Evolutionary conservation across 352 stramenopile species (phyloP).

Genomic region (Phytophthora foliorum): DNA sequence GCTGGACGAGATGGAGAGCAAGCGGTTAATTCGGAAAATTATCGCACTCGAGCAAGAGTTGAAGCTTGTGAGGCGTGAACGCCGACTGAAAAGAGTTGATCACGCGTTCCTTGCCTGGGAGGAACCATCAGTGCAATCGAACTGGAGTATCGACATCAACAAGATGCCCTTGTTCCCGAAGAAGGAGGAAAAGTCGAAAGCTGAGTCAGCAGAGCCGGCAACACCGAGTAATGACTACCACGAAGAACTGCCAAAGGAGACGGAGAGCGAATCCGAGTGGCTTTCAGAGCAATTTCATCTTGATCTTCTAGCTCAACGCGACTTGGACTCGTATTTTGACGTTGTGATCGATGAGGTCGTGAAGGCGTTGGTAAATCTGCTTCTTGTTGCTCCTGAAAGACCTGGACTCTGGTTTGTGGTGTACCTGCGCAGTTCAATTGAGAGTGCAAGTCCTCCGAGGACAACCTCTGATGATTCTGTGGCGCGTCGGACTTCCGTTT

Average conservation of each 20-base stretch:
- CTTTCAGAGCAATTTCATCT: constrained; percentile 27
- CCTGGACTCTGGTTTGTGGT: constrained; percentile 58
- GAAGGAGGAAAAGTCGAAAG: background rate
- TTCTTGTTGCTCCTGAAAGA: constrained; percentile 48
- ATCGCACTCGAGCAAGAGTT: constrained; percentile 46
- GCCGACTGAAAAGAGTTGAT: constrained; percentile 43
- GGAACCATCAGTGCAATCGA: constrained; percentile 38
- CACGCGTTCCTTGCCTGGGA: constrained; percentile 52
- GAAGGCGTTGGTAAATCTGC: constrained; percentile 51
- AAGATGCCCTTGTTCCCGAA: constrained; percentile 39
- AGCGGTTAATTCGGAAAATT: constrained; percentile 56
- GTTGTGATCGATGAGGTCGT: constrained; percentile 48
- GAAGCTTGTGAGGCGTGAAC: constrained; percentile 47
- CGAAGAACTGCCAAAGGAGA: background rate
- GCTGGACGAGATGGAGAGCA: constrained; percentile 56
- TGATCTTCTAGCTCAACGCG: constrained; percentile 36
- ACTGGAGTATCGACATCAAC: constrained; percentile 61
- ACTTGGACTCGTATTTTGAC: constrained; percentile 62
- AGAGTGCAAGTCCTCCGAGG: background rate
- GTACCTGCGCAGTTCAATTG: constrained; percentile 34
- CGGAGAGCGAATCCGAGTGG: constrained; percentile 9
- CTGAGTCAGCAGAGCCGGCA: background rate
- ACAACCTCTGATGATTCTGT: background rate
- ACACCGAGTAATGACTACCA: background rate
- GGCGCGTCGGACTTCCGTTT: constrained; percentile 17